A percentile compares a stretch with the other conserved stretches of the same genome.
Evolutionary conservation across 1,284 basidiomycete species (phyloP).

Genomic region (Pyrrhoderma noxium): DNA sequence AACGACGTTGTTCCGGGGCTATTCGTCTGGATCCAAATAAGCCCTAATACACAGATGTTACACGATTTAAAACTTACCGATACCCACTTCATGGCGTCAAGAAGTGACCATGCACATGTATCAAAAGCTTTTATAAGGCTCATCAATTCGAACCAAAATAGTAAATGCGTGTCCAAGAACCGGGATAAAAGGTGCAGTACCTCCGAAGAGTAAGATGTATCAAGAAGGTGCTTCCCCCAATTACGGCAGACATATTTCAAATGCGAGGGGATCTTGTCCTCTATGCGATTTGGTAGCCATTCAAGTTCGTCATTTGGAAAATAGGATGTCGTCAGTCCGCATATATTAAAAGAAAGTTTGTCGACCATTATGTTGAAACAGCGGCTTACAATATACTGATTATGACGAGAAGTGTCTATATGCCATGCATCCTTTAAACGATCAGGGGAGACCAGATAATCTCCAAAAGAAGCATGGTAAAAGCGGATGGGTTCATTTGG

Average conservation of each 20-base stretch:
- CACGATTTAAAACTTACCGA: background rate
- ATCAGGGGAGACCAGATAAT: background rate
- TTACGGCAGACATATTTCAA: conserved; percentile 23
- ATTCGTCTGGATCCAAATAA: background rate
- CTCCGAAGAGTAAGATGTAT: background rate
- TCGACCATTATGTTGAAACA: conserved; percentile 19
- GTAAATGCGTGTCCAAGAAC: background rate
- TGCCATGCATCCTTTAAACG: background rate
- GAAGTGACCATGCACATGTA: background rate
- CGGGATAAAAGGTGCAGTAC: background rate
- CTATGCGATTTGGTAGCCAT: conserved; percentile 18
- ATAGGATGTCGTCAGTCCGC: conserved; percentile 24
- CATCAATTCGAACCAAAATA: conserved; percentile 8
- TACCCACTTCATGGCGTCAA: background rate
- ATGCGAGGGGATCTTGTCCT: conserved; percentile 18
- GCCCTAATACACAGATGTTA: background rate
- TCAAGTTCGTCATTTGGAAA: conserved; percentile 20
- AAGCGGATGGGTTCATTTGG: background rate
- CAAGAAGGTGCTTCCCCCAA: background rate
- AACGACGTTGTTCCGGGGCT: background rate
- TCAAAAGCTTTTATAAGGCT: background rate
- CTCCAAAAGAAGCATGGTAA: conserved; percentile 1
- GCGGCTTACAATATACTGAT: background rate
- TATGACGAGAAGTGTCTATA: background rate
- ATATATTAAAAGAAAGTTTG: conserved; percentile 28